phyloP scores from a whole-genome alignment of 805 yeast species.

The Kluyveromyces lactis region DNA sequence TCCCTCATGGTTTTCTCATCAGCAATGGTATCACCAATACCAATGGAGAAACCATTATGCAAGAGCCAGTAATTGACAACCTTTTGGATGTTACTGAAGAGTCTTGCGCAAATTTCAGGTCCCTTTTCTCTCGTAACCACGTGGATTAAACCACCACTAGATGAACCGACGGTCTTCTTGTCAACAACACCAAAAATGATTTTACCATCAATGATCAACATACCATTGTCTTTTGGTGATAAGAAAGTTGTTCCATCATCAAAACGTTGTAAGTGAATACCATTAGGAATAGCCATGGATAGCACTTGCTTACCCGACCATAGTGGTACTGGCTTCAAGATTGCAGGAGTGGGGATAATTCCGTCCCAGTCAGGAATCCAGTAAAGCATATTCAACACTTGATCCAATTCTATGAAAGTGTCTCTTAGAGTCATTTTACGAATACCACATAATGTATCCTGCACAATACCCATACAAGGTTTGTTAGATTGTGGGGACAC shows the following conservation, averaged over 20 bases:
- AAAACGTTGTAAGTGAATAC: slow-evolving; percentile 88
- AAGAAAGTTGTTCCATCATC: slow-evolving; percentile 80
- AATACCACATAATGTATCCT: slow-evolving; percentile 95
- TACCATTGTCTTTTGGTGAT: slow-evolving; percentile 90
- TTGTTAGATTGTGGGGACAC: slow-evolving; percentile 97
- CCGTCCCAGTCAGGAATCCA: slow-evolving; percentile 99
- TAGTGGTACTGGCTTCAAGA: slow-evolving; percentile 86
- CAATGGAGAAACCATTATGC: slow-evolving; percentile 96
- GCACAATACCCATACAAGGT: slow-evolving; percentile 99
- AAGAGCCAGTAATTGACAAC: slow-evolving; percentile 94
- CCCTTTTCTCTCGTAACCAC: slow-evolving; percentile 98
- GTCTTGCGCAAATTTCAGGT: slow-evolving; percentile 76
- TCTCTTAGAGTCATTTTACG: slow-evolving; percentile 94
- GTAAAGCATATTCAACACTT: slow-evolving; percentile 90
- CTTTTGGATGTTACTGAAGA: slow-evolving; percentile 88
- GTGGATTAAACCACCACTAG: slow-evolving; percentile 96
- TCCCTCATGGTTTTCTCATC: slow-evolving; percentile 93
- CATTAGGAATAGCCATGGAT: slow-evolving; percentile 90
- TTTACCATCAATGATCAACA: slow-evolving; percentile 92
- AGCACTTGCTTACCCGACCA: slow-evolving; percentile 97
- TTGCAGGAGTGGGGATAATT: slow-evolving; percentile 90
- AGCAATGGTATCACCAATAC: slow-evolving; percentile 99
- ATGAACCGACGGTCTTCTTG: slow-evolving; percentile 96
- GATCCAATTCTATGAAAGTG: slow-evolving; percentile 78
- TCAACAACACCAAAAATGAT: slow-evolving; percentile 97